Evolutionary conservation across 148 eudicot genomes (phyloP).

Genomic region (Selenicereus undatus): DNA sequence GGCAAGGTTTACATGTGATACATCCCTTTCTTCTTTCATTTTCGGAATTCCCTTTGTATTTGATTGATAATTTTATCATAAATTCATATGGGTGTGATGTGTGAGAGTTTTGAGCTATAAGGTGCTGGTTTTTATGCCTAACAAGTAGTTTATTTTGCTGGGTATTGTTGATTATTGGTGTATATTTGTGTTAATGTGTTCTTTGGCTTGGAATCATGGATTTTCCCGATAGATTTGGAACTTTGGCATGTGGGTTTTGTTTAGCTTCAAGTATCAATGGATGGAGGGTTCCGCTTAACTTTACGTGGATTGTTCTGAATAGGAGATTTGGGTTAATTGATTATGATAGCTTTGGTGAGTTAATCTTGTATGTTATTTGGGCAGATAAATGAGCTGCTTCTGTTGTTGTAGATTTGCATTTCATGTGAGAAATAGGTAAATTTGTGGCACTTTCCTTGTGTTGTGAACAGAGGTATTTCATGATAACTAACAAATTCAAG

Average conservation of each 20-base stretch:
- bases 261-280: background rate
- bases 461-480: background rate
- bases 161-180: background rate
- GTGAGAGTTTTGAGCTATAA: background rate
- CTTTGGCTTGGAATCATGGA: too few relatives aligned
- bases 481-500: background rate
- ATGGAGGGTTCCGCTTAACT: background rate
- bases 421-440: background rate
- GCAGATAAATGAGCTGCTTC: background rate
- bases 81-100: background rate
- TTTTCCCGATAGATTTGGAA: background rate
- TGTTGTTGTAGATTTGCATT: background rate
- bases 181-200: background rate
- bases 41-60: background rate
- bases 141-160: background rate
- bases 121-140: background rate
- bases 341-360: background rate
- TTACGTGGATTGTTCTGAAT: background rate
- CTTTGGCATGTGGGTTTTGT: background rate
- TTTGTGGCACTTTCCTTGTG: background rate
- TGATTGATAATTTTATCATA: background rate
- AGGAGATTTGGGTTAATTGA: background rate
- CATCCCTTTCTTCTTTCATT: background rate
- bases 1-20: conserved; percentile 52
- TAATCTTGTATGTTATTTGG: background rate